Base-by-base conservation (phyloP, 1,139 yeast genomes). In the Blastobotrys aristatus region DNA sequence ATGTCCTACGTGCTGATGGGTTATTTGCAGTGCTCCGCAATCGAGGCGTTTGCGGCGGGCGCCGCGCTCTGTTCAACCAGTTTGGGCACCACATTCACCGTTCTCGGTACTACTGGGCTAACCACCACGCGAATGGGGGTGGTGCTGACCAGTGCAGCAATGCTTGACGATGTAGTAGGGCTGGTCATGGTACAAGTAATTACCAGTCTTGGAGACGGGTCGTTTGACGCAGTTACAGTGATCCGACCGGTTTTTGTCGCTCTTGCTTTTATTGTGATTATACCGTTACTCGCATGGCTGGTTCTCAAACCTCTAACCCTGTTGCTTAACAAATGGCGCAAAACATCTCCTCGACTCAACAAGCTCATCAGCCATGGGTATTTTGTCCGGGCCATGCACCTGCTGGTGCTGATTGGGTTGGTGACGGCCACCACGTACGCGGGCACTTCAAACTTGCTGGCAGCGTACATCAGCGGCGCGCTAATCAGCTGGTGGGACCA, bases 121-220 rank as follows among this genome's bases (percentile, higher is more conserved):
- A 22, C 18, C 7, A 21, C 8, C 5, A 27, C 46, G 7, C 4
- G 46, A 22, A n/a, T 43, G 27, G 46, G 46, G 4, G 37, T 31
- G 14, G 46, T 43, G 2, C 11, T 31, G 14, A 36, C 37, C n/a
- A 30, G 37, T 30, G 46, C 46, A n/a, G 46, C 46, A 7, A 43
- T 43, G 46, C 14, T 43, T n/a, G 46, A 43, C 29, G 46, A 43
- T 31, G 46, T 43, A 5, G 37, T 43, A 17, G 46, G 46, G 18
- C 31, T 43, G 31, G 46, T 43, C 11, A 43, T 43, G 46, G 46
- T 43, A 13, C 46, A 43, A 22, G 37, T 43, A 4, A 30, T 43
- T 16, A 16, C 42, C 5, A 21, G n/a, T 30, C 26, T 43, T 7
- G 46, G 46, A 4, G 30, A 18, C 13, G 14, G 17, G 5, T 7